These are phyloP conservation scores for Diplogelasinospora grovesii DNA, from an alignment of 495 filamentous ascomycete genomes.

Conservation along the genomic window DNA sequence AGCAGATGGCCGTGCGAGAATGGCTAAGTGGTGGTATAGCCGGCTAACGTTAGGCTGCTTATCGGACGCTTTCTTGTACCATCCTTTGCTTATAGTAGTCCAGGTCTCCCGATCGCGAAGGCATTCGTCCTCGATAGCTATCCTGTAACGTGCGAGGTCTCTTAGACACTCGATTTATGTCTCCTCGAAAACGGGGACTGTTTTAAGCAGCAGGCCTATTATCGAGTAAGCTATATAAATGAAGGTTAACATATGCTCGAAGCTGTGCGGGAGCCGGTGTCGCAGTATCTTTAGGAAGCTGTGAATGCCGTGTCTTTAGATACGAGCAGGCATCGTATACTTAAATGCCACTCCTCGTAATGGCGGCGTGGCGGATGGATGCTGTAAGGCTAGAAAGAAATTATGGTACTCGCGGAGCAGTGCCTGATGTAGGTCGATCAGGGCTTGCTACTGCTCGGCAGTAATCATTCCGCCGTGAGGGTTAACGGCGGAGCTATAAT, in stretches of 20 bases:
- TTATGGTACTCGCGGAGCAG: constrained; percentile 71
- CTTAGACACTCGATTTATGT: constrained; percentile 88
- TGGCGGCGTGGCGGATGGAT: constrained; percentile 58
- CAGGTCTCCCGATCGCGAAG: constrained; percentile 68
- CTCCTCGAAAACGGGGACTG: constrained; percentile 63
- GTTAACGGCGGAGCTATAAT: constrained; percentile 39
- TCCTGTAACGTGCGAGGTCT: constrained; percentile 57
- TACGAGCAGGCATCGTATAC: constrained; percentile 73
- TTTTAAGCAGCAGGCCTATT: constrained; percentile 70
- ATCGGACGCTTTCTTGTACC: constrained; percentile 76
- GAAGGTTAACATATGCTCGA: constrained; percentile 74
- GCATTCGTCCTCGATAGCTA: constrained; percentile 76
- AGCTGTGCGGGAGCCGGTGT: constrained; percentile 56
- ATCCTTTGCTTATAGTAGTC: constrained; percentile 67
- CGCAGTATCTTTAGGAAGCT: constrained; percentile 68
- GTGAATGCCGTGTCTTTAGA: constrained; percentile 64
- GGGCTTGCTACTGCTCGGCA: constrained; percentile 62
- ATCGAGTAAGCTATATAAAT: constrained; percentile 75
- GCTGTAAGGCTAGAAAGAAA: constrained; percentile 70
- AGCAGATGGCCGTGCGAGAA: constrained; percentile 68
- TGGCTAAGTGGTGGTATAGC: constrained; percentile 77
- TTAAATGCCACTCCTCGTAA: constrained; percentile 55
- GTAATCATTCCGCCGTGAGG: constrained; percentile 39
- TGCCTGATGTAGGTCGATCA: constrained; percentile 65
- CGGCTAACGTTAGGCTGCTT: too few species aligned